These are phyloP conservation scores for Groenewaldozyma tartarivorans DNA, from an alignment of 805 yeast species.

Conservation along the genomic window DNA sequence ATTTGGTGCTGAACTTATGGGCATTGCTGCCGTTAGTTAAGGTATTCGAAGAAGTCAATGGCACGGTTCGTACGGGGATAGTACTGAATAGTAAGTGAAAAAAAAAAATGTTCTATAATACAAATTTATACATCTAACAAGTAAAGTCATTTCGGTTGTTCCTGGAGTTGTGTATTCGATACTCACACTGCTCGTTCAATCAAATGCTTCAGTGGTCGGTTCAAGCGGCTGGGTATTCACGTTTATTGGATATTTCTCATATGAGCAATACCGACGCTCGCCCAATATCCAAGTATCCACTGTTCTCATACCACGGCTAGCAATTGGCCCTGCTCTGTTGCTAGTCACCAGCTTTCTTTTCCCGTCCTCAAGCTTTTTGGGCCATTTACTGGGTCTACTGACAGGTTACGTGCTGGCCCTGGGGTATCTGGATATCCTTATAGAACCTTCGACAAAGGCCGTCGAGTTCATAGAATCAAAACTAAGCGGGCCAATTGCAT, in stretches of 20 bases:
- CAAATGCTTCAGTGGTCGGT: slow-evolving; percentile 49
- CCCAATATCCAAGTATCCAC: slow-evolving; percentile 19
- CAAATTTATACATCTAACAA: too few species aligned
- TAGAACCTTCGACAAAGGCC: slow-evolving; percentile 47
- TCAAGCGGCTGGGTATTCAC: slow-evolving; percentile 70
- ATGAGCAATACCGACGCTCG: slow-evolving; percentile 30
- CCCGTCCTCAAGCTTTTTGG: slow-evolving; percentile 63
- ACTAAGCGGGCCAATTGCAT: slow-evolving; percentile 39
- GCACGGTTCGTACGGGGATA: slow-evolving; percentile 79
- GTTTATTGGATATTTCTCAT: slow-evolving; percentile 52
- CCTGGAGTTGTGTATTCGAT: slow-evolving; percentile 56
- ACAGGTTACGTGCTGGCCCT: slow-evolving; percentile 52
- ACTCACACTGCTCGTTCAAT: slow-evolving; percentile 35
- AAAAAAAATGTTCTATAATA: background rate
- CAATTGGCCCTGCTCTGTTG: too few species aligned
- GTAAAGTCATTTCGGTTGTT: slow-evolving; percentile 40
- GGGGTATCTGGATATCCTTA: slow-evolving; percentile 47
- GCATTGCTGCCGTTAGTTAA: slow-evolving; percentile 52
- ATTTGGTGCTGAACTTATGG: slow-evolving; percentile 49
- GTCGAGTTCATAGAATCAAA: slow-evolving; percentile 57
- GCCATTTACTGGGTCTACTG: slow-evolving; percentile 59
- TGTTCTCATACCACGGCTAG: too few species aligned
- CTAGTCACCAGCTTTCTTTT: slow-evolving; percentile 43
- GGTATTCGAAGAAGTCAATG: slow-evolving; percentile 60
- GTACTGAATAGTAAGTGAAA: slow-evolving; percentile 43